Base-by-base conservation (phyloP, 108 stramenopile genomes). In the Seminavis robusta region DNA sequence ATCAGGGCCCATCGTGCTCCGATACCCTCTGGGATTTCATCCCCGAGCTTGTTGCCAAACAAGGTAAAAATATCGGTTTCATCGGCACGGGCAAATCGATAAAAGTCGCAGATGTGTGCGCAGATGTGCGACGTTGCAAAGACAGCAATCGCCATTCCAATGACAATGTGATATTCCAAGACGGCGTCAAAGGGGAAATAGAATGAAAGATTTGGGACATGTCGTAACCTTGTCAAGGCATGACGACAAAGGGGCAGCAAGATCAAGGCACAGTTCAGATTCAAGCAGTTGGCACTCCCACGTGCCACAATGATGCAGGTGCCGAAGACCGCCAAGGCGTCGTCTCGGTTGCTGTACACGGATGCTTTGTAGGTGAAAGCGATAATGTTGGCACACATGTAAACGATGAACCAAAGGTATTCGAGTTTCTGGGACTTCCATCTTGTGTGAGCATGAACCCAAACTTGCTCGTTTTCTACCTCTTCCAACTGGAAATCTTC, bases 181-280 rank as follows among this genome's bases (percentile, higher is more conserved):
- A 27, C 15, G 4, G 40, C 30, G 10, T 56, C 55, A 29, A 56
- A 56, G 2, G 55, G 55, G 30, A 56, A 56, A n/a, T 43, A 26
- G 19, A 43, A 56, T 16, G 40, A 27, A 15, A 56, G 5, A 16
- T 23, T 7, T 17, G 55, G 41, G 15, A 41, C 25, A n/a, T n/a
- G n/a, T 3, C 55, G 38, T 13, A 56, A n/a, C 5, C 24, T 13
- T 27, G 55, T 56, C 5, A 56, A 27, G 39, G 43, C 11, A 46
- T 56, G 55, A 29, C 55, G 55, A 25, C 55, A 56, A 3, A 56
- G 16, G 6, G 55, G 55, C 15, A 56, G 30, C 28, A 56, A 41
- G 19, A 56, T 42, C 20, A 56, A 15, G n/a, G 40, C 41, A 8
- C 24, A 21, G 10, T 56, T 56, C 5, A 56, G 23, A 56, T 56